These are phyloP conservation scores for Keqinozyma sinolaborantium DNA, from an alignment of 1,139 yeast species.

Conservation along the genomic window DNA sequence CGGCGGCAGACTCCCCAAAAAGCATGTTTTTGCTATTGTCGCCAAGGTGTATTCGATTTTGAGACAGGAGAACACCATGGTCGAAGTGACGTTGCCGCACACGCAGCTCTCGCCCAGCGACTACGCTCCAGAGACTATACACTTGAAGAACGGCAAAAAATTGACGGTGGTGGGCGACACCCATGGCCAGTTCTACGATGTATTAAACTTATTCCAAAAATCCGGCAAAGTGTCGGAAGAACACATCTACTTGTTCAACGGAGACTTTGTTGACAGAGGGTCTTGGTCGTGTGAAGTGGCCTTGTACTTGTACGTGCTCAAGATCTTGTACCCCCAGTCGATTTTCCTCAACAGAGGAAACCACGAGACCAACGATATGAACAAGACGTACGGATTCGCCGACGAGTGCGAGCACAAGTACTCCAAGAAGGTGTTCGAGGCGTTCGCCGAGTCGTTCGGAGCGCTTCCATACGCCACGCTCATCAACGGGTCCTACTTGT, in stretches of 20 bases:
- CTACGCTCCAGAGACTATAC: slow-evolving; percentile 14
- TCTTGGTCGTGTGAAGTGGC: slow-evolving; percentile 99
- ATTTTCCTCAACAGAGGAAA: slow-evolving; percentile 88
- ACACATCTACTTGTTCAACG: slow-evolving; percentile 88
- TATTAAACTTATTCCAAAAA: slow-evolving; percentile 68
- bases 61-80: slow-evolving; percentile 66
- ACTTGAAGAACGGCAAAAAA: slow-evolving; percentile 27
- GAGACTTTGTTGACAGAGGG: slow-evolving; percentile 98
- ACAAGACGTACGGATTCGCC: slow-evolving; percentile 91
- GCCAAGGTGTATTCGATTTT: slow-evolving; percentile 69
- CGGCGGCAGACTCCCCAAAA: slow-evolving; percentile 74
- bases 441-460: slow-evolving; percentile 85
- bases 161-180: slow-evolving; percentile 96
- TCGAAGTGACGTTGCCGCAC: slow-evolving; percentile 57
- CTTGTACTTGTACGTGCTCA: slow-evolving; percentile 70
- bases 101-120: slow-evolving; percentile 12
- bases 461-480: slow-evolving; percentile 84
- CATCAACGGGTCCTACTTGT: slow-evolving; percentile 71
- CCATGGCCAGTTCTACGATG: slow-evolving; percentile 94
- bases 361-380: slow-evolving; percentile 97
- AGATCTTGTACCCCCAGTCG: slow-evolving; percentile 70
- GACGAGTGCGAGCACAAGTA: slow-evolving; percentile 94
- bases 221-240: slow-evolving; percentile 66
- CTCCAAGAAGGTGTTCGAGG: slow-evolving; percentile 74
- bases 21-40: slow-evolving; percentile 80